Percentiles rank a stretch among this genome's conserved stretches.
These are phyloP conservation scores for Cinnamomum chago DNA, from an alignment of 164 flowering plant genomes.

Conservation along the genomic window DNA sequence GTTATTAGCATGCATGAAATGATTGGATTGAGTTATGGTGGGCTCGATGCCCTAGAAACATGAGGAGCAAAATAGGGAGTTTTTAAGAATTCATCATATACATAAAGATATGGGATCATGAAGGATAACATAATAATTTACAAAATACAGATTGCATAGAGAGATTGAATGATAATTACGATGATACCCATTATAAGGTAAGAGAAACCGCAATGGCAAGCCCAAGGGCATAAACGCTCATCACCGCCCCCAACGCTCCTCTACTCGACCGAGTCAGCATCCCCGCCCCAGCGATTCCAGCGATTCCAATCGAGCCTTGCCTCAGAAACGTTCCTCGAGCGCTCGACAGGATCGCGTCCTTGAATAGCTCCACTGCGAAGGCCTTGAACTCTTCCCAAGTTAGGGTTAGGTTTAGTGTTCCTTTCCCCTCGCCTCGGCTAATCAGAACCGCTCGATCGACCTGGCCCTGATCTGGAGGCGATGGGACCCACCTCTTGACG, in stretches of 20 bases:
- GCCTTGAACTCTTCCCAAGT: constrained; percentile 36
- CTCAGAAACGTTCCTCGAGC: constrained; percentile 36
- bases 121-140: too few relatives aligned
- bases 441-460: constrained; percentile 46
- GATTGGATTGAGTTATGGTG: too few relatives aligned
- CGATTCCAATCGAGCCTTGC: constrained; percentile 52
- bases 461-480: constrained; percentile 51
- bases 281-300: constrained; percentile 66
- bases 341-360: constrained; percentile 37
- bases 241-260: constrained; percentile 43
- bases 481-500: constrained; percentile 54
- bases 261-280: constrained; percentile 35
- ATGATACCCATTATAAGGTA: too few relatives aligned
- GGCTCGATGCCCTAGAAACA: too few relatives aligned
- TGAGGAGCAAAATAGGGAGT: too few relatives aligned
- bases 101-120: too few relatives aligned
- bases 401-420: constrained; percentile 18
- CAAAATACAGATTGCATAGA: too few relatives aligned
- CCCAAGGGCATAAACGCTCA: constrained; percentile 68
- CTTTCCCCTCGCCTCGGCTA: constrained; percentile 2
- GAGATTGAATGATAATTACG: too few relatives aligned
- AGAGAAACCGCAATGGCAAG: constrained; percentile 53
- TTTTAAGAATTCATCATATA: too few relatives aligned
- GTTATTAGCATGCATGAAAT: too few relatives aligned
- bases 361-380: constrained; percentile 52